Percentiles rank a stretch among this genome's conserved stretches.
Evolutionary conservation across 2,329 filamentous ascomycete genomes (phyloP).

Genomic region (Blastomyces parvus): DNA sequence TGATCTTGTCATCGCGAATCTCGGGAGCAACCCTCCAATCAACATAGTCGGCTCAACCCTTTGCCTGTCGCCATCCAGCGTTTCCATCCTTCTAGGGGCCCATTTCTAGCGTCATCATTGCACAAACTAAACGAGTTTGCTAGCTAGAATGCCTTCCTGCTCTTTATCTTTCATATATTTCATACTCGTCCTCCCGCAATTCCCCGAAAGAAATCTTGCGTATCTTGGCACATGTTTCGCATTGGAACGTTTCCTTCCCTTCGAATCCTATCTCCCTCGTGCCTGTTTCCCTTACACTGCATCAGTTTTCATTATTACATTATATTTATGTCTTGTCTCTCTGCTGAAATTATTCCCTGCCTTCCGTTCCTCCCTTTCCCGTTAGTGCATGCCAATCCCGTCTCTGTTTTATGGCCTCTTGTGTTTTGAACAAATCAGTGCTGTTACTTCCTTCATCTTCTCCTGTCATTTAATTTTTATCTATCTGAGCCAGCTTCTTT

Average conservation of each 20-base stretch:
- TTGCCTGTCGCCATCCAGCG: neutral
- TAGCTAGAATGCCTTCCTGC: neutral
- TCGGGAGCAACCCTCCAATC: neutral
- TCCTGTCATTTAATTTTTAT: neutral
- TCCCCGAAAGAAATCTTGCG: neutral
- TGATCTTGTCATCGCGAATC: neutral
- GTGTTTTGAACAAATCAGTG: neutral
- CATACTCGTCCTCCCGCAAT: neutral
- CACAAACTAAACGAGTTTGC: neutral
- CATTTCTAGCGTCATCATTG: neutral
- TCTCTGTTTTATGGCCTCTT: neutral
- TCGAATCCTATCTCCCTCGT: neutral
- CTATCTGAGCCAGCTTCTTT: slow-evolving; percentile 1
- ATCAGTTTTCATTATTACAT: neutral
- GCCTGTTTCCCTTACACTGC: neutral
- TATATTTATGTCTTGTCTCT: neutral
- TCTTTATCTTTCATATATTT: neutral
- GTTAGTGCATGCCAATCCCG: neutral
- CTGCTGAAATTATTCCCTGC: neutral
- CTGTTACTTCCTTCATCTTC: neutral
- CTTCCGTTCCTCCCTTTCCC: neutral
- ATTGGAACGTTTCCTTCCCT: neutral
- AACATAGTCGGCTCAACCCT: neutral
- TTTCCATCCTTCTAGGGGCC: neutral
- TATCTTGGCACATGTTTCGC: neutral